phyloP scores from a whole-genome alignment of 371 early-diverging fungal species.

The Circinella minor region DNA sequence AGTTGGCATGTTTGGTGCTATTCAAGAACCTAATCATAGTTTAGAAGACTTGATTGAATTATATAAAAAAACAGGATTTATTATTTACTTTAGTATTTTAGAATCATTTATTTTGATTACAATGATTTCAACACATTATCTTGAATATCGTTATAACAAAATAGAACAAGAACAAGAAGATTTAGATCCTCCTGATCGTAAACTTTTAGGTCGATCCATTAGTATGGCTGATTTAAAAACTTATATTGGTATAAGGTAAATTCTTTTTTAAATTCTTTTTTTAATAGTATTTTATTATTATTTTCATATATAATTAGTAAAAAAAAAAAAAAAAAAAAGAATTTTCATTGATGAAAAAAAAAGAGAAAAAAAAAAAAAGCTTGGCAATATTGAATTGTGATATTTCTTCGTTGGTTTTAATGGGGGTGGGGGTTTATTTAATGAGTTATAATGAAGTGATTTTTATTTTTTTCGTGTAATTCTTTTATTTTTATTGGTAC shows the following conservation, averaged over 20 bases:
- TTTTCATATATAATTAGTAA: not conserved
- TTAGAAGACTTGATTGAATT: conserved; percentile 72
- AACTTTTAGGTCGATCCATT: conserved; percentile 29
- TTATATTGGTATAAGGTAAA: conserved; percentile 48
- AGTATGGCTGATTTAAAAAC: conserved; percentile 33
- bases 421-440: too few relatives aligned
- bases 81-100: conserved; percentile 69
- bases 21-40: conserved; percentile 76
- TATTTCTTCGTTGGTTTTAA: too few relatives aligned
- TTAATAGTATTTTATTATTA: not conserved
- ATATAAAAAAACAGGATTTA: conserved; percentile 75
- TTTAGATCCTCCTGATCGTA: conserved; percentile 25
- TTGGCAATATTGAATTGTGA: too few relatives aligned
- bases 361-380: too few relatives aligned
- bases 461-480: too few relatives aligned
- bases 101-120: conserved; percentile 57
- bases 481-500: too few relatives aligned
- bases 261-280: not conserved
- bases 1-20: conserved; percentile 78
- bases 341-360: too few relatives aligned
- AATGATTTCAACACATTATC: conserved; percentile 55
- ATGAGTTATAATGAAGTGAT: too few relatives aligned
- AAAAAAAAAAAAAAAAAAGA: too few relatives aligned
- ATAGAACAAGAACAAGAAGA: conserved; percentile 31
- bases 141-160: conserved; percentile 44